Percentiles rank a stretch among this genome's conserved stretches.
phyloP scores from a whole-genome alignment of 257 asterid genomes.

The Cynanchum wilfordii region DNA sequence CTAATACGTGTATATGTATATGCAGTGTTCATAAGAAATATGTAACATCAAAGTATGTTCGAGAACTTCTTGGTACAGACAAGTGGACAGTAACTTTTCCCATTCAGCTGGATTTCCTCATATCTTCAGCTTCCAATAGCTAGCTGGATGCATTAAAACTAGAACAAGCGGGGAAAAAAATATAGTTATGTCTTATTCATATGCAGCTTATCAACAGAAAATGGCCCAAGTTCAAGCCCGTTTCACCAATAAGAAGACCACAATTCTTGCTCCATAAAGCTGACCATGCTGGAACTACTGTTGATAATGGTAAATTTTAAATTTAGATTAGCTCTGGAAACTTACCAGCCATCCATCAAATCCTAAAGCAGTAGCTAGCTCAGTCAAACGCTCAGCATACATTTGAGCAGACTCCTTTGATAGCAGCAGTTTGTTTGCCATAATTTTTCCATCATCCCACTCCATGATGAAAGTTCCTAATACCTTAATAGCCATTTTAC shows the following conservation, averaged over 20 bases:
- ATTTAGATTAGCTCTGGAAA: conserved; percentile 5
- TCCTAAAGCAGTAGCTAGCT: conserved; percentile 84
- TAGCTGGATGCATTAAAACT: not conserved
- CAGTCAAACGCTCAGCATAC: conserved; percentile 80
- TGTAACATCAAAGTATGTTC: not conserved
- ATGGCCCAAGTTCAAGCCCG: not conserved
- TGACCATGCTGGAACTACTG: not conserved
- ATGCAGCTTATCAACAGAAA: not conserved
- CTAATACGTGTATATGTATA: not conserved
- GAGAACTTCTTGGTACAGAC: not conserved
- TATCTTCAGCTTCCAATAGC: not conserved
- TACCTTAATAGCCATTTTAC: conserved; percentile 37
- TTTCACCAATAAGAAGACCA: not conserved
- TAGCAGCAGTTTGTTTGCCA: conserved; percentile 52
- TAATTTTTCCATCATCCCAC: conserved; percentile 72
- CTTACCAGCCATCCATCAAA: conserved; percentile 99
- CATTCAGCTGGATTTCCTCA: not conserved
- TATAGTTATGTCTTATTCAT: conserved; percentile 4
- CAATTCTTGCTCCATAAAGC: not conserved
- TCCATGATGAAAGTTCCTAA: conserved; percentile 92
- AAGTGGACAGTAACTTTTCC: not conserved
- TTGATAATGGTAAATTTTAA: too few species aligned
- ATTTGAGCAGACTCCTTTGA: conserved; percentile 62
- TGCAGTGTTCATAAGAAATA: not conserved
- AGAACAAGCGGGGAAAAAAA: not conserved